Conservation (phyloP, 1,284 basidiomycete genomes). For the Cryptococcus sp. region DNA sequence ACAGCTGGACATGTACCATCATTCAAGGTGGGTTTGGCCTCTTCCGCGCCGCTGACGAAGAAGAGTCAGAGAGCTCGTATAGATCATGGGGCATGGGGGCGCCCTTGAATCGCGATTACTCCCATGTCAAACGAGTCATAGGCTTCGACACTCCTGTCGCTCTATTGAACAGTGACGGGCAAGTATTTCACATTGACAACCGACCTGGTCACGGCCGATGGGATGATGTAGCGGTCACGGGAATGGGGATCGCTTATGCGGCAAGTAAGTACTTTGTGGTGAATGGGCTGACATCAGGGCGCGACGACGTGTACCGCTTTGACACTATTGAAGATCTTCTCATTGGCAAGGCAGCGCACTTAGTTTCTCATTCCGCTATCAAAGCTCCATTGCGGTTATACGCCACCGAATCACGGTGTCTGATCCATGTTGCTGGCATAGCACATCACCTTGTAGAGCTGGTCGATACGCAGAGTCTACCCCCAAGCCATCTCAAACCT, state of each 20-base stretch:
- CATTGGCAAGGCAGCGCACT: background rate
- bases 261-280: slow-evolving; percentile 11
- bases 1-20: slow-evolving; percentile 26
- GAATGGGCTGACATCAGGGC: slow-evolving; percentile 5
- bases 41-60: too few species aligned
- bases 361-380: too few species aligned
- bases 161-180: slow-evolving; percentile 14
- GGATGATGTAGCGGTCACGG: slow-evolving; percentile 28
- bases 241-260: slow-evolving; percentile 19
- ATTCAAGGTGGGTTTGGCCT: slow-evolving; percentile 9
- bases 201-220: slow-evolving; percentile 5
- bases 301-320: slow-evolving; percentile 19
- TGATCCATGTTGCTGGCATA: slow-evolving; percentile 15
- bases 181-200: background rate
- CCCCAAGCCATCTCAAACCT: slow-evolving; percentile 6
- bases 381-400: slow-evolving; percentile 10
- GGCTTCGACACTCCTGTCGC: slow-evolving; percentile 16
- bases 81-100: background rate
- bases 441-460: slow-evolving; percentile 28
- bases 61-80: background rate
- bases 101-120: background rate
- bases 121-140: slow-evolving; percentile 8
- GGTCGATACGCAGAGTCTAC: slow-evolving; percentile 8
- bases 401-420: slow-evolving; percentile 33
- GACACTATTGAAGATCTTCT: slow-evolving; percentile 16